phyloP scores from a whole-genome alignment of 2,329 filamentous ascomycete genomes.

The Cytospora chrysosperma region DNA sequence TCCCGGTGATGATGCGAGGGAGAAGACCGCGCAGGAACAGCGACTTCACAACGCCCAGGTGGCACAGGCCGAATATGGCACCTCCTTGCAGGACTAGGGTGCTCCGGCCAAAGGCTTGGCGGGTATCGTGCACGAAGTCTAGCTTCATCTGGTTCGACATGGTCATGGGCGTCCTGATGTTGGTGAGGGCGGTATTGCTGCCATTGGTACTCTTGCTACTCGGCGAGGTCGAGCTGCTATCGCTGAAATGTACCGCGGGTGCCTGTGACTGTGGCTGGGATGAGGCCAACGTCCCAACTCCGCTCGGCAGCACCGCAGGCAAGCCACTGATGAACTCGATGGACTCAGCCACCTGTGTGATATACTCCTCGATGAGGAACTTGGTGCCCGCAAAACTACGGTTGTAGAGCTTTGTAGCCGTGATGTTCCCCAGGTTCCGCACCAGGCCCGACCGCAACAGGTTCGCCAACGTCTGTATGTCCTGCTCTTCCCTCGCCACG shows the following conservation, averaged over 20 bases:
- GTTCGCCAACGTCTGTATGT: constrained; percentile 74
- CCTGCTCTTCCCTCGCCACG: constrained; percentile 38
- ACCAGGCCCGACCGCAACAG: constrained; percentile 76
- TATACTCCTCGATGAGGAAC: constrained; percentile 85
- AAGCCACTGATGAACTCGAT: constrained; percentile 72
- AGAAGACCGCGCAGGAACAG: constrained; percentile 77
- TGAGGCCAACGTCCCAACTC: constrained; percentile 2
- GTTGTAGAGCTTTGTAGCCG: constrained; percentile 77
- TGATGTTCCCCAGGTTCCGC: constrained; percentile 89
- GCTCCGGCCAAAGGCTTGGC: constrained; percentile 84
- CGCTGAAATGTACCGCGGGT: constrained; percentile 22
- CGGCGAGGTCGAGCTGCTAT: constrained; percentile 14
- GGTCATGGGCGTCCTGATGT: constrained; percentile 19
- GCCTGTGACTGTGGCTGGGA: constrained; percentile 3
- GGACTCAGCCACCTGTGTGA: constrained; percentile 77
- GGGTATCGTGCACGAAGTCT: constrained; percentile 81
- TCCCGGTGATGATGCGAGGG: constrained; percentile 88
- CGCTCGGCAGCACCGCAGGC: constrained; percentile 37
- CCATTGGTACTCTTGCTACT: constrained; percentile 11
- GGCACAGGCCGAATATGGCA: constrained; percentile 86
- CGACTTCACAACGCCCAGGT: constrained; percentile 87
- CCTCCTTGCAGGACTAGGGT: constrained; percentile 86
- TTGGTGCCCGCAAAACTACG: constrained; percentile 87
- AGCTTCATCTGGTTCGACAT: constrained; percentile 56
- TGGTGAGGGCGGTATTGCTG: neutral